These are phyloP conservation scores for Kandelia obovata DNA, from an alignment of 345 rosid genomes.

Conservation along the genomic window DNA sequence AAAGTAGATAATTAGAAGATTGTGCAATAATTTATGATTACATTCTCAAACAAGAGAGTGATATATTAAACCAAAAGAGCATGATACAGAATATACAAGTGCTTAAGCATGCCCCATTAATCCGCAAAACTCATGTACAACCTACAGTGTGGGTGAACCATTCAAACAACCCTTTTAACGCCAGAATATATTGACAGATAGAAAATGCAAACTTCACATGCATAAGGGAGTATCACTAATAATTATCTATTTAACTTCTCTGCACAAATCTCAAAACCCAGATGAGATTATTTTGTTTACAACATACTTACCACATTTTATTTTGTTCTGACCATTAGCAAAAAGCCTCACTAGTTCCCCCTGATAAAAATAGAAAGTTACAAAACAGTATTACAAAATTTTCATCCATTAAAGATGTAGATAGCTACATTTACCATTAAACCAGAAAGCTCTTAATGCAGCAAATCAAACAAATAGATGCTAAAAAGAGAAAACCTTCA, in stretches of 20 bases:
- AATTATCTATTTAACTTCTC: neutral
- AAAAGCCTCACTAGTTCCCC: constrained; percentile 84
- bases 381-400: constrained; percentile 7
- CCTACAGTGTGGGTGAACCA: neutral
- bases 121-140: neutral
- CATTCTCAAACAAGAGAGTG: neutral
- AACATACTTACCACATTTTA: constrained; percentile 74
- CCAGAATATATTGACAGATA: neutral
- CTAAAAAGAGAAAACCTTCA: neutral
- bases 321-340: constrained; percentile 90
- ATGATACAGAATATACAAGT: neutral
- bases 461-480: neutral
- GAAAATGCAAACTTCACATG: neutral
- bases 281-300: constrained; percentile 4
- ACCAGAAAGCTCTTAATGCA: neutral
- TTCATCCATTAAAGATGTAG: neutral
- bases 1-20: constrained; percentile 15
- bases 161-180: neutral
- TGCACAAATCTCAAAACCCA: constrained; percentile 10
- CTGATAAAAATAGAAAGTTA: constrained; percentile 37
- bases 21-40: neutral
- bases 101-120: neutral
- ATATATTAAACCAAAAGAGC: neutral
- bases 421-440: neutral
- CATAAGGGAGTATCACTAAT: neutral